Evolutionary conservation across 345 rosid genomes (phyloP).

Genomic region (Salix dunnii): DNA sequence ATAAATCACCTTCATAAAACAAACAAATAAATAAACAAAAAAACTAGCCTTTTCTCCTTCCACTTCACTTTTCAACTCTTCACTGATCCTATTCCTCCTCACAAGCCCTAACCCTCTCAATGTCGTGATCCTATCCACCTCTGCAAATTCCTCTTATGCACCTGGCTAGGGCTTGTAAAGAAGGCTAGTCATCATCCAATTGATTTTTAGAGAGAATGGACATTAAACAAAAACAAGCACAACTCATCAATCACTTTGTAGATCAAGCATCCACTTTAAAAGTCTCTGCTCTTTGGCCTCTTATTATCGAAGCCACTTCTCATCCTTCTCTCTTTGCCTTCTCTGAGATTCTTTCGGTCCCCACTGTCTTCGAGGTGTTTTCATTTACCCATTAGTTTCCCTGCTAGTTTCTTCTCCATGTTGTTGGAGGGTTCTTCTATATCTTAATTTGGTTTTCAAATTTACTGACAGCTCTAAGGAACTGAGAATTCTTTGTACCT

Average conservation of each 20-base stretch:
- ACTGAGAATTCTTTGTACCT: constrained; percentile 51
- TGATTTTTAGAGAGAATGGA: constrained; percentile 47
- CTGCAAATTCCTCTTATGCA: neutral
- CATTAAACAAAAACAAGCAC: constrained; percentile 77
- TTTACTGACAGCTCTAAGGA: constrained; percentile 73
- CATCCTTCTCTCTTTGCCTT: constrained; percentile 85
- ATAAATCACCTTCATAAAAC: too few relatives aligned
- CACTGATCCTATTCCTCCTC: neutral
- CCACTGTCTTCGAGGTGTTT: constrained; percentile 50
- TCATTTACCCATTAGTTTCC: neutral
- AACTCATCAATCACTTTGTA: constrained; percentile 59
- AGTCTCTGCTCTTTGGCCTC: constrained; percentile 49
- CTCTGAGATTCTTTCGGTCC: constrained; percentile 84
- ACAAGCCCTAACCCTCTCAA: neutral
- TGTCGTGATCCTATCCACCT: neutral
- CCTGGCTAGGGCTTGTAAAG: neutral
- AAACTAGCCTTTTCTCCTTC: neutral
- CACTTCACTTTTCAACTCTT: neutral
- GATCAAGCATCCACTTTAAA: constrained; percentile 49
- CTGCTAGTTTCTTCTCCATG: neutral
- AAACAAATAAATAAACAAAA: too few relatives aligned
- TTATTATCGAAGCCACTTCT: constrained; percentile 77
- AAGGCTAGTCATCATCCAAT: neutral
- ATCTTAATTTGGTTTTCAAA: neutral
- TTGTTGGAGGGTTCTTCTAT: neutral